Conservation (phyloP, 257 asterid species). For the Parsonsia alboflavescens region DNA sequence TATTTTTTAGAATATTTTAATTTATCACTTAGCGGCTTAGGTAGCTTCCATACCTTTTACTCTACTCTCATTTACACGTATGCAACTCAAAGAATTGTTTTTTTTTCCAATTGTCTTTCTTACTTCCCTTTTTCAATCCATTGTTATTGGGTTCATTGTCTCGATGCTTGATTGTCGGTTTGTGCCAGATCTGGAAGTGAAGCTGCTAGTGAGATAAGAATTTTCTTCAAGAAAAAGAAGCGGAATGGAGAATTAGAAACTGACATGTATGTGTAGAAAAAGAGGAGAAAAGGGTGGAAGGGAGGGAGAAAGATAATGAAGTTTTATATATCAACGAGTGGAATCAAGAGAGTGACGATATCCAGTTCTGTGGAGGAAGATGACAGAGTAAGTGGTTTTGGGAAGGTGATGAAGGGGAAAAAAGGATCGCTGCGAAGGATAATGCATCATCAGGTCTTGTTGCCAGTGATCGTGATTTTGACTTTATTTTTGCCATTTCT, state of each 20-base stretch:
- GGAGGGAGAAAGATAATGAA: conserved; percentile 36
- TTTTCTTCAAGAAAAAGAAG: background rate
- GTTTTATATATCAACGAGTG: conserved; percentile 41
- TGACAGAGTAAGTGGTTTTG: conserved; percentile 40
- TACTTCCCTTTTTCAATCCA: background rate
- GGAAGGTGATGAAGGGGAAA: conserved; percentile 21
- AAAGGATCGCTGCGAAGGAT: conserved; percentile 39
- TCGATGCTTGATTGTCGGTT: background rate
- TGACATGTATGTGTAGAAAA: background rate
- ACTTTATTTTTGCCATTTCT: conserved; percentile 54
- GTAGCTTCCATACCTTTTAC: background rate
- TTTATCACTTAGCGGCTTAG: background rate
- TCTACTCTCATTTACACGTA: background rate
- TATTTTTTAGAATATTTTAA: too few relatives aligned
- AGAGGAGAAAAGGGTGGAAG: background rate
- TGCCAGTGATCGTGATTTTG: conserved; percentile 41
- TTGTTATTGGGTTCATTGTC: background rate
- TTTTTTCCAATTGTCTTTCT: background rate
- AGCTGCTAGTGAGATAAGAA: conserved; percentile 9
- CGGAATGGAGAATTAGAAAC: background rate
- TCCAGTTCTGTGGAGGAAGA: conserved; percentile 24
- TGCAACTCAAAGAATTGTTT: background rate
- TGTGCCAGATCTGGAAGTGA: conserved; percentile 3
- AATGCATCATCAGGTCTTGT: conserved; percentile 40
- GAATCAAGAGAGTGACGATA: conserved; percentile 40